These are phyloP conservation scores for Fusarium sp. DNA, from an alignment of 2,329 filamentous ascomycete species.

Conservation along the genomic window DNA sequence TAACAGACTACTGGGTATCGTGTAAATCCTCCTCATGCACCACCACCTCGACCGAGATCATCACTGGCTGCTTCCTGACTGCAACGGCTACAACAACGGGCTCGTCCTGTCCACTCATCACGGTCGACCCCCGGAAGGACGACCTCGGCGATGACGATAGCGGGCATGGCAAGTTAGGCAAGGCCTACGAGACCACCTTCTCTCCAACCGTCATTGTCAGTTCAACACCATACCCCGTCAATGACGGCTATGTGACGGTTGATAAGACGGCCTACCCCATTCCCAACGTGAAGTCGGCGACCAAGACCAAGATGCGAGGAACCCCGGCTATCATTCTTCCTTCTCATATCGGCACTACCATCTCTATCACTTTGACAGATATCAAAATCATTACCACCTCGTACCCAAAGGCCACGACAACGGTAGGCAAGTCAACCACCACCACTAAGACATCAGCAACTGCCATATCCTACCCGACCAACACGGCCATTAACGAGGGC, in stretches of 20 bases:
- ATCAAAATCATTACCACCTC: background rate
- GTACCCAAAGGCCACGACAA: background rate
- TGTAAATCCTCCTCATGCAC: constrained; percentile 14
- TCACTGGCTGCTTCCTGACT: constrained; percentile 15
- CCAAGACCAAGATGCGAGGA: constrained; percentile 1
- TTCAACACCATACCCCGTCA: background rate
- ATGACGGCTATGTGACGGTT: constrained; percentile 14
- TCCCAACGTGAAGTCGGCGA: background rate
- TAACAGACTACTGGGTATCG: constrained; percentile 27
- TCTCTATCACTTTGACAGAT: background rate
- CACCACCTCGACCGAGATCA: constrained; percentile 4
- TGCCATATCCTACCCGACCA: background rate
- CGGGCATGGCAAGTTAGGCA: background rate
- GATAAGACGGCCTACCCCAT: constrained; percentile 10
- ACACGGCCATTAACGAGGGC: constrained; percentile 2
- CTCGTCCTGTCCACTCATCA: background rate
- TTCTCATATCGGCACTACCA: background rate
- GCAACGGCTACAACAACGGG: constrained; percentile 15
- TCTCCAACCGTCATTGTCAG: constrained; percentile 4
- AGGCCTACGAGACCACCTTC: background rate
- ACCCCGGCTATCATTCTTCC: background rate
- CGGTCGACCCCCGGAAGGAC: background rate
- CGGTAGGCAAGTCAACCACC: background rate
- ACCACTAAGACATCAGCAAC: background rate
- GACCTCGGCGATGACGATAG: background rate